A percentile compares a stretch with the other conserved stretches of the same genome.
Conservation (phyloP, 1,284 basidiomycete species). For the Ustilago sp. region DNA sequence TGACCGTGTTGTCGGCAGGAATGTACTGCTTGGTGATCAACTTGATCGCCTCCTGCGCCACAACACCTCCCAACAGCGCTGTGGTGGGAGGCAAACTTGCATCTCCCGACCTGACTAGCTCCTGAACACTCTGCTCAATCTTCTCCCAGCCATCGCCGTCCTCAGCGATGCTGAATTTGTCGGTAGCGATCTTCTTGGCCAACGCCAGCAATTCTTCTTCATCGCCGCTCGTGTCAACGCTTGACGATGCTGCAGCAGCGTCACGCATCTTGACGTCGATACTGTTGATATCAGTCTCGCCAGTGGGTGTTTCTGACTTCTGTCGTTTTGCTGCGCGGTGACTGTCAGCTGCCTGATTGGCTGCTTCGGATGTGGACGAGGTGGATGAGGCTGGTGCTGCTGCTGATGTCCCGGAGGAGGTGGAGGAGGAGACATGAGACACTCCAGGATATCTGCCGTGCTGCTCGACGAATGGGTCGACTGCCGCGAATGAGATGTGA, state of each 20-base stretch:
- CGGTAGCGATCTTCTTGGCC: slow-evolving; percentile 28
- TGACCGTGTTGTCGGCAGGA: slow-evolving; percentile 86
- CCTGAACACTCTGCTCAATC: slow-evolving; percentile 78
- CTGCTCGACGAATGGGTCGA: slow-evolving; percentile 70
- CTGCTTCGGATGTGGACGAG: neutral
- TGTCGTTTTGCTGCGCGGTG: slow-evolving; percentile 43
- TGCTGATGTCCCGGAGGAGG: neutral
- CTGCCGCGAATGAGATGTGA: slow-evolving; percentile 70
- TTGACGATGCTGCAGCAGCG: slow-evolving; percentile 69
- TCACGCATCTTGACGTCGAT: slow-evolving; percentile 61
- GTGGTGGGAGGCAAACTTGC: slow-evolving; percentile 90
- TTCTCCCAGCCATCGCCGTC: slow-evolving; percentile 72
- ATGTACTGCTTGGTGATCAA: slow-evolving; percentile 95
- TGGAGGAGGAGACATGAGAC: slow-evolving; percentile 5
- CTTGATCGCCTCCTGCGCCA: slow-evolving; percentile 98
- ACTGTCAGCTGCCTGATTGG: neutral
- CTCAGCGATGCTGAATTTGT: slow-evolving; percentile 17
- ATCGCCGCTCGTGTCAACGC: slow-evolving; percentile 36
- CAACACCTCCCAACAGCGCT: slow-evolving; percentile 90
- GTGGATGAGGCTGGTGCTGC: neutral
- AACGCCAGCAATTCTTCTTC: slow-evolving; percentile 53
- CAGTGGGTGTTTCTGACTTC: slow-evolving; percentile 51
- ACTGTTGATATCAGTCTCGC: slow-evolving; percentile 28
- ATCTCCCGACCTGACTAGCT: slow-evolving; percentile 81
- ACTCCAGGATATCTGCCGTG: slow-evolving; percentile 71